Evolutionary conservation across 2,329 filamentous ascomycete species (phyloP).

Genomic region (Botryotinia narcissicola): DNA sequence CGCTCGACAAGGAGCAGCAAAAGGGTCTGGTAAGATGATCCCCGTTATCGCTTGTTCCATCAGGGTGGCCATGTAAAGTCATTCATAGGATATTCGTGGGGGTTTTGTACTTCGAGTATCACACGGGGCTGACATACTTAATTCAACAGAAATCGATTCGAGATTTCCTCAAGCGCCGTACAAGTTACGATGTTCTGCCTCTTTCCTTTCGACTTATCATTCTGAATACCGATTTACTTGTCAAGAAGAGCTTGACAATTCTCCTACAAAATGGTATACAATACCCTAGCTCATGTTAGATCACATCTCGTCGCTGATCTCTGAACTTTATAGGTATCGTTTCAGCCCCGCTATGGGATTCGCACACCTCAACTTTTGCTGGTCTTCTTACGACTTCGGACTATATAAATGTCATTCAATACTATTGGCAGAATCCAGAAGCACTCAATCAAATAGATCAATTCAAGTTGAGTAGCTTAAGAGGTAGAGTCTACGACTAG

Average conservation of each 20-base stretch:
- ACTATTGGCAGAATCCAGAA: conserved; percentile 96
- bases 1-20: conserved; percentile 72
- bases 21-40: conserved; percentile 67
- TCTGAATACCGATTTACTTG: conserved; percentile 89
- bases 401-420: conserved; percentile 98
- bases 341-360: conserved; percentile 96
- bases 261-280: conserved; percentile 84
- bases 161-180: conserved; percentile 93
- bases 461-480: conserved; percentile 85
- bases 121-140: conserved; percentile 34
- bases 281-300: neutral
- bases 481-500: conserved; percentile 57
- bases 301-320: conserved; percentile 11
- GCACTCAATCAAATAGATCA: conserved; percentile 87
- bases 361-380: conserved; percentile 85
- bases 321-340: conserved; percentile 72
- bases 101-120: conserved; percentile 17
- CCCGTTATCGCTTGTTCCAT: conserved; percentile 16
- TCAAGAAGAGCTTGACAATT: conserved; percentile 96
- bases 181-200: conserved; percentile 95
- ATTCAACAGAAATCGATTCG: conserved; percentile 74
- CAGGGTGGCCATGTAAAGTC: neutral
- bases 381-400: conserved; percentile 93
- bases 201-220: conserved; percentile 94
- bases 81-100: conserved; percentile 18